Conservation (phyloP, 1,139 yeast species). For the Arxiozyma heterogenica region DNA sequence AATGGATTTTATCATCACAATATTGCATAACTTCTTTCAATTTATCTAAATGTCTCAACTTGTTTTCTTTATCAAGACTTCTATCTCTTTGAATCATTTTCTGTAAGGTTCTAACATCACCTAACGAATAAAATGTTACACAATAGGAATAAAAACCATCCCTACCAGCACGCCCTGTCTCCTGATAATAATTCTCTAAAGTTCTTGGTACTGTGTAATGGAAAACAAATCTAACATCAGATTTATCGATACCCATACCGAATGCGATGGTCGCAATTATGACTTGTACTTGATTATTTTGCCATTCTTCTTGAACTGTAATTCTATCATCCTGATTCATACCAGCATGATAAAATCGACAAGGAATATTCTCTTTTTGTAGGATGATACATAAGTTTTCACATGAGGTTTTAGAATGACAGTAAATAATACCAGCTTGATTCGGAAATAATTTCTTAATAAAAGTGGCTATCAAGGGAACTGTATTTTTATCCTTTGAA, state of each 20-base stretch:
- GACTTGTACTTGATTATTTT: conserved; percentile 54
- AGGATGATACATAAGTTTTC: conserved; percentile 67
- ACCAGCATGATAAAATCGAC: conserved; percentile 87
- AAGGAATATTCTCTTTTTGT: conserved; percentile 49
- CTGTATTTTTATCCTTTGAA: conserved; percentile 48
- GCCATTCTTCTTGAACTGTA: conserved; percentile 72
- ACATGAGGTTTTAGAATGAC: conserved; percentile 83
- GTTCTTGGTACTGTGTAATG: conserved; percentile 87
- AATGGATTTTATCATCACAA: conserved; percentile 83
- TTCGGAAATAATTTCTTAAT: conserved; percentile 44
- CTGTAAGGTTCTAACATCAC: conserved; percentile 67
- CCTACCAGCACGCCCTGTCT: conserved; percentile 96
- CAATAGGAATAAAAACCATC: conserved; percentile 81
- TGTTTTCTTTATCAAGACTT: conserved; percentile 51
- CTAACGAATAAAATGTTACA: conserved; percentile 67
- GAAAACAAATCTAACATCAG: conserved; percentile 84
- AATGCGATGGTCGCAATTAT: conserved; percentile 98
- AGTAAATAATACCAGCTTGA: conserved; percentile 81
- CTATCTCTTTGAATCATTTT: conserved; percentile 70
- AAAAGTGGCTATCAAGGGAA: conserved; percentile 52
- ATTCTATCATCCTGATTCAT: conserved; percentile 70
- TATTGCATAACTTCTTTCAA: conserved; percentile 78
- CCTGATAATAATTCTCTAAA: conserved; percentile 93
- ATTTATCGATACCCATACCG: conserved; percentile 98
- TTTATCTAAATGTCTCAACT: conserved; percentile 68